A percentile compares a stretch with the other conserved stretches of the same genome.
These are phyloP conservation scores for Cyberlindnera xylosilytica DNA, from an alignment of 805 yeast genomes.

Conservation along the genomic window DNA sequence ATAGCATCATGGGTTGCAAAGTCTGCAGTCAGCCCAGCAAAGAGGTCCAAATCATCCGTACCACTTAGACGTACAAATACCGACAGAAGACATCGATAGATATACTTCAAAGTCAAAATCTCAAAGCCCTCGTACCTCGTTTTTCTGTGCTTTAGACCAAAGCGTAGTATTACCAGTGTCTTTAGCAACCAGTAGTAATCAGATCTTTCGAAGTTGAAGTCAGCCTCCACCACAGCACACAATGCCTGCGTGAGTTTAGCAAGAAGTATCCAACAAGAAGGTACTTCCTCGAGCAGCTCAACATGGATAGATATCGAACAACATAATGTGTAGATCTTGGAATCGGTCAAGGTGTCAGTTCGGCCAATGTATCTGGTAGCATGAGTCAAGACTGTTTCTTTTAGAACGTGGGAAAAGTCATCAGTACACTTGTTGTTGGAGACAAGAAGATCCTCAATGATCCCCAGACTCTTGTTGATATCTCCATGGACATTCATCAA, in stretches of 20 bases:
- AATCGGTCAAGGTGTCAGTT: slow-evolving; percentile 11
- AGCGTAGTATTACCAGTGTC: slow-evolving; percentile 16
- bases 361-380: slow-evolving; percentile 7
- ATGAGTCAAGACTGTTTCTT: slow-evolving; percentile 8
- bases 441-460: slow-evolving; percentile 16
- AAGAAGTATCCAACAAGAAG: slow-evolving; percentile 21
- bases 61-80: slow-evolving; percentile 17
- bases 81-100: slow-evolving; percentile 12
- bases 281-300: slow-evolving; percentile 7
- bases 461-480: slow-evolving; percentile 15
- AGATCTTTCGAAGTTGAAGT: slow-evolving; percentile 13
- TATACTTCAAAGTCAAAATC: slow-evolving; percentile 11
- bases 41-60: slow-evolving; percentile 14
- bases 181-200: slow-evolving; percentile 21
- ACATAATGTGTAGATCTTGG: slow-evolving; percentile 20
- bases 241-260: slow-evolving; percentile 15
- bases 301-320: slow-evolving; percentile 21
- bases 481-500: slow-evolving; percentile 15
- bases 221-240: slow-evolving; percentile 7
- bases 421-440: slow-evolving; percentile 8
- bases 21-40: slow-evolving; percentile 12
- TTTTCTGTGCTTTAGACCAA: slow-evolving; percentile 15
- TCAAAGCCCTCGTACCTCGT: slow-evolving; percentile 18
- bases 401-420: slow-evolving; percentile 8
- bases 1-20: slow-evolving; percentile 14